Base-by-base conservation (phyloP, 2,329 filamentous ascomycete species). In the Lanzia echinophila region DNA sequence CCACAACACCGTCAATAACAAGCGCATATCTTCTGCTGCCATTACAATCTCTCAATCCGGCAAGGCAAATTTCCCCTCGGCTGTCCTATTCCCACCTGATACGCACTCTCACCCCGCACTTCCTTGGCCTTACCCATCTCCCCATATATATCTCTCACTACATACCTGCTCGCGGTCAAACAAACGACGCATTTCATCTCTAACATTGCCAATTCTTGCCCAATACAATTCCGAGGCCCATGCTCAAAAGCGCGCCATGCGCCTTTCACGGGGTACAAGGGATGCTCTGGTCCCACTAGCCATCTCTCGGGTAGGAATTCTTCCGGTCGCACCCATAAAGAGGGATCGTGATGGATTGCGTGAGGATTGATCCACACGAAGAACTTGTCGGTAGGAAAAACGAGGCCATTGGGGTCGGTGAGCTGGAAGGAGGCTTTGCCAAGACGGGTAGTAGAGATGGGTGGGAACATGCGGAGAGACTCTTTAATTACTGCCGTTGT, bases 401-500 rank as follows among this genome's bases (percentile, higher is more conserved):
- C 8, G 8, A 4, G 4, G 24, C 24, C 39, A 10, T 22, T 11
- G 17, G 12, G 6, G 10, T 22, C 11, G 17, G 19, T 17, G n/a
- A 43, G 10, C 8, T 22, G 8, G 20, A 10, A 22, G 20, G 17
- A 11, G 22, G 20, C 6, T 19, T 19, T 20, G 19, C 39, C 39
- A 10, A 20, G 6, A 20, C 47, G 36, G 31, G 20, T 22, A 19
- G 10, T 50, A 12, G 36, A 19, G 10, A 36, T 28, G 7, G 59
- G 47, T 15, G 59, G 51, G 17, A 47, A 59, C 1, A 61, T 6
- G n/a, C 60, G 45, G 1, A 61, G 43, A 1, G 54, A 56, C 41
- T 62, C 60, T 24, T 58, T 57, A 41, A 61, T 43, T 7, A 61
- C 36, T 3, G 60, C 60, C 6, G 38, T 50, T 3, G 60, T 62